Base-by-base conservation (phyloP, 805 yeast genomes). In the Wickerhamomyces tratensis region DNA sequence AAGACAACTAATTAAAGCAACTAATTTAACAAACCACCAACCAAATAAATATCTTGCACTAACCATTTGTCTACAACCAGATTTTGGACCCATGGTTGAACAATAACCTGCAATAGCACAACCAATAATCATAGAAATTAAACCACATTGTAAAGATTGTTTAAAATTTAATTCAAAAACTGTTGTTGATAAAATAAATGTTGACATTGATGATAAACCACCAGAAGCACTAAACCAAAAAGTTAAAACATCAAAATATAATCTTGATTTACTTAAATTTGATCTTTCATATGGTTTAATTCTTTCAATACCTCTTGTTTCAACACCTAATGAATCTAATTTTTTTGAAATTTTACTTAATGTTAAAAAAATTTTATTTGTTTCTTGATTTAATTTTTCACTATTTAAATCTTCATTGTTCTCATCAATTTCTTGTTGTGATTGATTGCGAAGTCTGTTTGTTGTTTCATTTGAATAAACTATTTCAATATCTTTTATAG, bases 51-150 rank as follows among this genome's bases (percentile, higher is more conserved):
- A 86, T 47, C 95, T 69, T 2, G 88, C 82, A 25, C 85, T 72
- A 9, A 86, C 89, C 88, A 87, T 83, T 56, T 87, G 95, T 53
- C 96, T 69, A 48, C 93, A 76, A 0, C 96, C 96, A 0, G 95
- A 84, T 44, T 87, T 70, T 1, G 96, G 95, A 4, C 96, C 96
- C 87, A 87, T 79, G 5, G 79, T 72, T 6, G 94, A 72, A 57
- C 93, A 85, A 56, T 85, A 86, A 0, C 86, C 93, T 3, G 95
- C 95, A 27, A 86, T 65, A 7, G 72, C 58, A 54, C 93, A 80
- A 0, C 96, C 96, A 3, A 83, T 51, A 30, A 76, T 58, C 45
- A 76, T 74, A 1, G 86, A 86, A 6, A 78, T 49, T 15, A 82
- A 48, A 2, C 94, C 94, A 15, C 77, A 65, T 5, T 76, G 61